These are phyloP conservation scores for Boletellus deceptivus DNA, from an alignment of 1,284 basidiomycete species.

Conservation along the genomic window DNA sequence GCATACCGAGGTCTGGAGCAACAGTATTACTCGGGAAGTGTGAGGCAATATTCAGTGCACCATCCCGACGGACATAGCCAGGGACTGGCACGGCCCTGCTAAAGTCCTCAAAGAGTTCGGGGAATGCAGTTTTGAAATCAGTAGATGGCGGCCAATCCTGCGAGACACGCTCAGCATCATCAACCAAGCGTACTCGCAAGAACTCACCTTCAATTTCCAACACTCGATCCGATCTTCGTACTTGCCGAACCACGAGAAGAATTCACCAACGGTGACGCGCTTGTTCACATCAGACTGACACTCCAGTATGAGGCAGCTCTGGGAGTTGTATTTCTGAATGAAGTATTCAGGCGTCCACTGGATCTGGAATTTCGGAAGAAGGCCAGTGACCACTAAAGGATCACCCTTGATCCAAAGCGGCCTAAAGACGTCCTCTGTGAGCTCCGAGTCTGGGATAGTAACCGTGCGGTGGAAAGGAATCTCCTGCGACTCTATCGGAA, in stretches of 20 bases:
- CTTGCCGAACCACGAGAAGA: slow-evolving; percentile 79
- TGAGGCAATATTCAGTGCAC: slow-evolving; percentile 82
- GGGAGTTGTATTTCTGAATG: slow-evolving; percentile 62
- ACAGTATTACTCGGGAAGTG: slow-evolving; percentile 85
- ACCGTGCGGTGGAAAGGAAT: slow-evolving; percentile 46
- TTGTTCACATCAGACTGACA: slow-evolving; percentile 72
- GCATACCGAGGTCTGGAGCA: slow-evolving; percentile 80
- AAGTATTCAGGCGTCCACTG: slow-evolving; percentile 85
- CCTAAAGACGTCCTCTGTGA: slow-evolving; percentile 64
- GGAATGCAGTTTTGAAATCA: slow-evolving; percentile 83
- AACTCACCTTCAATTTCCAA: slow-evolving; percentile 80
- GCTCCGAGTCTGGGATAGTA: slow-evolving; percentile 47
- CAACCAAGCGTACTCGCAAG: slow-evolving; percentile 4
- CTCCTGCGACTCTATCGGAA: slow-evolving; percentile 17
- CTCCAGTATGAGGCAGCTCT: slow-evolving; percentile 74
- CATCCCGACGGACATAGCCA: slow-evolving; percentile 85
- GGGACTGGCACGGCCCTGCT: slow-evolving; percentile 81
- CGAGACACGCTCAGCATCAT: slow-evolving; percentile 4
- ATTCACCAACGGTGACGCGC: slow-evolving; percentile 67
- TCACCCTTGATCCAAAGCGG: slow-evolving; percentile 70
- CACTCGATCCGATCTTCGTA: slow-evolving; percentile 54
- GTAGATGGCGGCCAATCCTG: slow-evolving; percentile 90
- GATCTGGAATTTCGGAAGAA: slow-evolving; percentile 60
- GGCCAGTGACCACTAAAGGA: slow-evolving; percentile 72
- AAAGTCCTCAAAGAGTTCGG: slow-evolving; percentile 88